Base-by-base conservation (phyloP, 1,139 yeast species). In the Saccharomyces hybrid region DNA sequence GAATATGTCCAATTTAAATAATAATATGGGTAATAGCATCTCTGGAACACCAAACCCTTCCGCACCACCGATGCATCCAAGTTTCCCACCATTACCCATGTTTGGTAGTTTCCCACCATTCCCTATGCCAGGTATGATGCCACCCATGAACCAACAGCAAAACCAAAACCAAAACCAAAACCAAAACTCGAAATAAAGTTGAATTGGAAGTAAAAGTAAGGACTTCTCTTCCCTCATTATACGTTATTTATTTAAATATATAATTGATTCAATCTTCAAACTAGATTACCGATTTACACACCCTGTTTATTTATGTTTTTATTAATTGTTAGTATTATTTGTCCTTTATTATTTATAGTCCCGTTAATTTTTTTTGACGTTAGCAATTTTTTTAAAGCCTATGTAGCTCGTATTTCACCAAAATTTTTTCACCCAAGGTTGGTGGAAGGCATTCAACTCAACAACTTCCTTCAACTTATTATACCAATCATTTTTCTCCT, bases 371-470 rank as follows among this genome's bases (percentile, higher is more conserved):
- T 4, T 4, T 24, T 24, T 24, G 1, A 24, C 26, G 2, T 24
- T 24, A 24, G 19, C 51, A 12, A 34, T 46, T 8, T 46, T 46
- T 8, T 19, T 21, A 5, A 32, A 21, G 21, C 29, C 48, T 48
- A 19, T 14, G 21, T 26, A 29, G 48, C 34, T 16, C 47, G 49
- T 12, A 44, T 52, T 11, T 60, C 57, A 24, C 58, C 49, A 29
- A 63, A 54, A 31, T 57, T 55, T 51, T 51, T 79, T 81, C 27
- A 86, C 85, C 95, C 95, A 86, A 1, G 90, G 88, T 66, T 84
- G 89, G 61, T 80, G 75, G 55, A 75, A 73, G 51, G 68, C 76
- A 66, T 81, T 79, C 61, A 79, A 73, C 57, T 75, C 75, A 24
- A 83, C 77, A 38, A 84, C 78, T 53, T 74, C 74, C 60, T 83